These are phyloP conservation scores for Xylaria acuta DNA, from an alignment of 495 filamentous ascomycete species.

Conservation along the genomic window DNA sequence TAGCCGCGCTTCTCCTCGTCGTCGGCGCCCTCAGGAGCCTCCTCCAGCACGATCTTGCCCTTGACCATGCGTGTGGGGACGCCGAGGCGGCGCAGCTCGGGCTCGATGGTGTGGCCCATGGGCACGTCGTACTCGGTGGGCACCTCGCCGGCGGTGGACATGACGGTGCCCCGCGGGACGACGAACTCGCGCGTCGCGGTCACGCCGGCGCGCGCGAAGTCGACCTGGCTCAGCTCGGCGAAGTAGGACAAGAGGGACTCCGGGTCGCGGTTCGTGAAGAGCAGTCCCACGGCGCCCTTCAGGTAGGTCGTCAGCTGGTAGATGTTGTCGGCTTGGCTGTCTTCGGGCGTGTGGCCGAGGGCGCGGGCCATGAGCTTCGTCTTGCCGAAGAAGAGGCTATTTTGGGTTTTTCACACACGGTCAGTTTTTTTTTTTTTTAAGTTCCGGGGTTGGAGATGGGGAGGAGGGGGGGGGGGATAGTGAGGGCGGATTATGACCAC, in stretches of 20 bases:
- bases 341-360: conserved; percentile 75
- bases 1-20: conserved; percentile 54
- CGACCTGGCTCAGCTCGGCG: conserved; percentile 62
- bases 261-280: conserved; percentile 82
- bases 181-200: conserved; percentile 73
- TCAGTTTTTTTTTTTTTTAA: not conserved
- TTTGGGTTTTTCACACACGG: not conserved
- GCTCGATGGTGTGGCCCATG: conserved; percentile 84
- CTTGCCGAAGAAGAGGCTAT: conserved; percentile 94
- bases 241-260: conserved; percentile 71
- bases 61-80: conserved; percentile 86
- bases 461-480: not conserved
- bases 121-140: conserved; percentile 81
- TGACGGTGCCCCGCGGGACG: conserved; percentile 79
- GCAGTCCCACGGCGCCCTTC: conserved; percentile 81
- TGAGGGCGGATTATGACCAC: conserved; percentile 26
- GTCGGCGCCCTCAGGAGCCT: conserved; percentile 50
- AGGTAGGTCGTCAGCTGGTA: conserved; percentile 73
- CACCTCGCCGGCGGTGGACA: conserved; percentile 77
- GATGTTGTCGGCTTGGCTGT: conserved; percentile 77
- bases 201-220: conserved; percentile 90
- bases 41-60: conserved; percentile 82
- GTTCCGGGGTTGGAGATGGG: not conserved
- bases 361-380: conserved; percentile 97
- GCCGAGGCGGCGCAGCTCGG: conserved; percentile 81